Evolutionary conservation across 1,284 basidiomycete species (phyloP), one percentile per base, ranked within the genome.

Genomic region (Ganoderma multipileum): DNA sequence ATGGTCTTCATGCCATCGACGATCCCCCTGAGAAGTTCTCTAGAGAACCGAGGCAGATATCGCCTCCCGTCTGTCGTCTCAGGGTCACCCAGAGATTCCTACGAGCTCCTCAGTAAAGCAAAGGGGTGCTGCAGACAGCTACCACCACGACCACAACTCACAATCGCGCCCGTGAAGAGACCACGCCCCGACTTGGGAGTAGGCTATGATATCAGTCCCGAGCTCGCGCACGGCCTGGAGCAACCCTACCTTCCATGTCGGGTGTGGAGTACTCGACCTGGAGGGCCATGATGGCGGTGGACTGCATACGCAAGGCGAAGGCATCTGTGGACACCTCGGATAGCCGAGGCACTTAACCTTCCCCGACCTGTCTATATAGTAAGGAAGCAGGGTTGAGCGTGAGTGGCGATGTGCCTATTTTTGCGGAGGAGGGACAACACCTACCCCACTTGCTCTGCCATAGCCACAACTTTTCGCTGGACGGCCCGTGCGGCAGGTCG

Each of bases 91-190:
- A 80, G 79, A 7, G 81, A 82, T 78, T 83, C 83, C 84, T 85
- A 61, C 42, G 18, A 7, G 26, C 9, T 2, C 28, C 36, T 7
- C 9, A 41, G 11, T 1, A 12, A 52, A 28, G 50, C 12, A 14
- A 16, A 28, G 23, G 7, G 5, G 44, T 20, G 23, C 7, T 0
- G 20, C 47, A 8, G 8, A 11, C n/a, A 18, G 9, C n/a, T 30
- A 23, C 39, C n/a, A n/a, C n/a, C n/a, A n/a, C n/a, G n/a, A n/a
- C n/a, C n/a, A n/a, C n/a, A n/a, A 76, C 83, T 60, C 55, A 84
- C 84, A 72, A 84, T 83, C 72, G 78, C 78, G 0, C 91, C 91
- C 0, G 88, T 88, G 23, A 93, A 74, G 59, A 93, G 74, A 0
- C 86, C 86, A 3, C 80, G 73, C 8, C 82, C 82, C 82, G 20